Evolutionary conservation across 305 asterid genomes (phyloP).

Genomic region (Solanum chacoense): DNA sequence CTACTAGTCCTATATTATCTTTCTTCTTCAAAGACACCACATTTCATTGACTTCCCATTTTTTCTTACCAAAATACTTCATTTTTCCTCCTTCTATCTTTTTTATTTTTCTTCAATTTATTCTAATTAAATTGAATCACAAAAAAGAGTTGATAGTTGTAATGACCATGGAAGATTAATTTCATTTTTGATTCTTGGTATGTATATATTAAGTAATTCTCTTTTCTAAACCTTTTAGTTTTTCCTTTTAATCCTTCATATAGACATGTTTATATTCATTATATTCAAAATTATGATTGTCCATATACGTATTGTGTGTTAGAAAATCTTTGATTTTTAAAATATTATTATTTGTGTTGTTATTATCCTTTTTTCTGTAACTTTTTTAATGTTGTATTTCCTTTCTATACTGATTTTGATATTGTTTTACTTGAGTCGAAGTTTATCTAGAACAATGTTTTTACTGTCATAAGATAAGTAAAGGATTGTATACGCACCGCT

Average conservation of each 20-base stretch:
- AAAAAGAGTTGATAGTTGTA: constrained; percentile 8
- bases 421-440: background rate
- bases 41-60: background rate
- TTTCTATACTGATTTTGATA: background rate
- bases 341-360: background rate
- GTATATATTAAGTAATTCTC: background rate
- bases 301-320: background rate
- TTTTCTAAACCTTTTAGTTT: background rate
- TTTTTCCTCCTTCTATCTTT: constrained; percentile 1
- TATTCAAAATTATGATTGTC: background rate
- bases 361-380: background rate
- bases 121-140: background rate
- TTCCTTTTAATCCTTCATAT: background rate
- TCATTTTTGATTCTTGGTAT: background rate
- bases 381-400: background rate
- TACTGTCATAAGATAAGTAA: background rate
- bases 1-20: constrained; percentile 5
- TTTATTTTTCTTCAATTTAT: background rate
- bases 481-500: background rate
- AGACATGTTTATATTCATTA: background rate
- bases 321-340: background rate
- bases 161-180: background rate
- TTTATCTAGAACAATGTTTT: background rate
- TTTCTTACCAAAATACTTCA: constrained; percentile 1
- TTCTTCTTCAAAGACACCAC: constrained; percentile 7